Evolutionary conservation across 345 rosid genomes (phyloP).

Genomic region (Rhodomyrtus tomentosa): DNA sequence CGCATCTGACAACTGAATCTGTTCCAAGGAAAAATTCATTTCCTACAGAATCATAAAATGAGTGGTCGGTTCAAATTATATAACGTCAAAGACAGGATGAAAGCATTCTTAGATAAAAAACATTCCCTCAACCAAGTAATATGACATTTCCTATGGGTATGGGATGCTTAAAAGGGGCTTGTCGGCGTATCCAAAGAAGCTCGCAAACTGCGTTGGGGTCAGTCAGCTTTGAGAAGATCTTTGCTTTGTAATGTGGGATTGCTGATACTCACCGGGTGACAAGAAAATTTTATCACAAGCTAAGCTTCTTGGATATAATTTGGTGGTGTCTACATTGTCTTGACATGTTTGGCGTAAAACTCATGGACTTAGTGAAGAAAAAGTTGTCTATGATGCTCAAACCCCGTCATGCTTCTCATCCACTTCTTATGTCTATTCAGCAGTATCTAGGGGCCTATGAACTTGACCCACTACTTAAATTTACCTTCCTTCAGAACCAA

Average conservation of each 20-base stretch:
- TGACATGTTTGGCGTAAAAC: background rate
- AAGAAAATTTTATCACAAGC: background rate
- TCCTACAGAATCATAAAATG: slow-evolving; percentile 34
- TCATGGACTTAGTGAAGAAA: background rate
- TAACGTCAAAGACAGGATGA: background rate
- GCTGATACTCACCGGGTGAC: background rate
- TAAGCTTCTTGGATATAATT: background rate
- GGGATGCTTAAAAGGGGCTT: background rate
- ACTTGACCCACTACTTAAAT: background rate
- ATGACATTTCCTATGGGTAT: background rate
- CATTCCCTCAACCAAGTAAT: background rate
- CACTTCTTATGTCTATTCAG: background rate
- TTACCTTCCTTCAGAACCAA: background rate
- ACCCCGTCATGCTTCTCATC: background rate
- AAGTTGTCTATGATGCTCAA: background rate
- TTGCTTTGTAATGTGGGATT: background rate
- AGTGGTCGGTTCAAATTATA: background rate
- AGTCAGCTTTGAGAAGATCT: background rate
- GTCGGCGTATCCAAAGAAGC: background rate
- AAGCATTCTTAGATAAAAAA: background rate
- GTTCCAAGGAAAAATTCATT: slow-evolving; percentile 60
- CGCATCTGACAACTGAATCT: slow-evolving; percentile 61
- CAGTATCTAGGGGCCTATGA: background rate
- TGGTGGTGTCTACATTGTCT: background rate
- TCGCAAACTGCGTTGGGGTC: background rate